phyloP scores from a whole-genome alignment of 257 asterid genomes.

The Fraxinus quadrangulata region DNA sequence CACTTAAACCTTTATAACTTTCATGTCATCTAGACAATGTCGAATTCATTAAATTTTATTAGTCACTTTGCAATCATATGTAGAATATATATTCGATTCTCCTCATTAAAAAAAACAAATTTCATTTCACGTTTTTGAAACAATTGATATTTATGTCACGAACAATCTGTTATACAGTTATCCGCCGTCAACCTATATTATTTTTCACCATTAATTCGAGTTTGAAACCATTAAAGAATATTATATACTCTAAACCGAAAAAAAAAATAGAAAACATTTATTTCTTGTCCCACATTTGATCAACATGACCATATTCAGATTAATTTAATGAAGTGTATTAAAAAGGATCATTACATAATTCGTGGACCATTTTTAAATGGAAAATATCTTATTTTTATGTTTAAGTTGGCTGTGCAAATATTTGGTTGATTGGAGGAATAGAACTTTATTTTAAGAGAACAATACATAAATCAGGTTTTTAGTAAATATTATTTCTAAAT shows the following conservation, averaged over 20 bases:
- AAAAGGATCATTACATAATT: not conserved
- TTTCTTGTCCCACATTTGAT: not conserved
- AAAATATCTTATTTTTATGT: not conserved
- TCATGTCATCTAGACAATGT: too few species aligned
- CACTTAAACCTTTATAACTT: not conserved
- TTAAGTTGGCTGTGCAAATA: slow-evolving; percentile 9
- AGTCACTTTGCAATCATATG: too few species aligned
- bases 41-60: too few species aligned
- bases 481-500: too few species aligned
- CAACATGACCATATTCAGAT: not conserved
- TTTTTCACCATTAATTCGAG: not conserved
- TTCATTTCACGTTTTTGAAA: too few species aligned
- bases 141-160: too few species aligned
- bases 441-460: not conserved
- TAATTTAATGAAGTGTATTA: not conserved
- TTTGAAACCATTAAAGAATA: too few species aligned
- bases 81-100: too few species aligned
- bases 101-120: too few species aligned
- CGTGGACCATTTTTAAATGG: slow-evolving; percentile 8
- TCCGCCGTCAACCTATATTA: not conserved
- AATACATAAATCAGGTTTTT: too few species aligned
- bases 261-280: too few species aligned
- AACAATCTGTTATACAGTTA: not conserved
- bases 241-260: too few species aligned
- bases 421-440: slow-evolving; percentile 25